phyloP scores from a whole-genome alignment of 1,139 yeast genomes.

The Blastobotrys raffinosifermentans region DNA sequence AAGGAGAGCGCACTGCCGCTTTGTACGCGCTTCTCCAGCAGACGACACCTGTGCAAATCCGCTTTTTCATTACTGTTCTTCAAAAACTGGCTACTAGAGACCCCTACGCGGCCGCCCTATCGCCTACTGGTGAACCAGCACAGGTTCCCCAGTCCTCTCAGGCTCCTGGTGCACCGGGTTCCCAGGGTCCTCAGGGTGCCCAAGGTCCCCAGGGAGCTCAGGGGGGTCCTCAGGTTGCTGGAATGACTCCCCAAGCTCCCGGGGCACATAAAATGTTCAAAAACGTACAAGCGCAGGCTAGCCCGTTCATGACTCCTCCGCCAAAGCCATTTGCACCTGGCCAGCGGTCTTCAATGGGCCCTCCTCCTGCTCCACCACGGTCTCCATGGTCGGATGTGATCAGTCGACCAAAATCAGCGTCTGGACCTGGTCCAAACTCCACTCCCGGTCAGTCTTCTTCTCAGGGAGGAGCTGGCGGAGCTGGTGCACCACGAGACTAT shows the following conservation, averaged over 20 bases:
- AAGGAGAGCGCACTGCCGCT: slow-evolving; percentile 37
- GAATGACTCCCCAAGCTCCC: slow-evolving; percentile 3
- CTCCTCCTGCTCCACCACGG: slow-evolving; percentile 8
- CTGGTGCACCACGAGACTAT: slow-evolving; percentile 5
- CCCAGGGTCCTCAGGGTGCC: slow-evolving; percentile 5
- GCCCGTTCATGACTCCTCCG: slow-evolving; percentile 21
- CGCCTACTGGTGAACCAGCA: slow-evolving; percentile 24
- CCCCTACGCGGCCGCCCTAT: slow-evolving; percentile 25
- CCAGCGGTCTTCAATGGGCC: slow-evolving; percentile 6
- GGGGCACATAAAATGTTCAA: too few species aligned
- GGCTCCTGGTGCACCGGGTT: neutral
- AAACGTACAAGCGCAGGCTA: slow-evolving; percentile 6
- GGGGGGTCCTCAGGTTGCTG: slow-evolving; percentile 6
- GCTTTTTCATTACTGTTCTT: slow-evolving; percentile 34
- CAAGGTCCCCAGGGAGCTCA: slow-evolving; percentile 11
- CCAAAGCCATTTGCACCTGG: slow-evolving; percentile 9
- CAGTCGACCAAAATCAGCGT: slow-evolving; percentile 28
- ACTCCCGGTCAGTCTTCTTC: neutral
- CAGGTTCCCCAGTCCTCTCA: slow-evolving; percentile 9
- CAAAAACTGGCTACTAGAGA: slow-evolving; percentile 31
- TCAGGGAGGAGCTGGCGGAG: neutral
- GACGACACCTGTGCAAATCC: slow-evolving; percentile 34
- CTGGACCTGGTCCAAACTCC: slow-evolving; percentile 10
- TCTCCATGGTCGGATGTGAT: slow-evolving; percentile 23
- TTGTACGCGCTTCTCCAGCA: slow-evolving; percentile 34